Base-by-base conservation (phyloP, 2,329 filamentous ascomycete genomes). In the Lomentospora prolificans region DNA sequence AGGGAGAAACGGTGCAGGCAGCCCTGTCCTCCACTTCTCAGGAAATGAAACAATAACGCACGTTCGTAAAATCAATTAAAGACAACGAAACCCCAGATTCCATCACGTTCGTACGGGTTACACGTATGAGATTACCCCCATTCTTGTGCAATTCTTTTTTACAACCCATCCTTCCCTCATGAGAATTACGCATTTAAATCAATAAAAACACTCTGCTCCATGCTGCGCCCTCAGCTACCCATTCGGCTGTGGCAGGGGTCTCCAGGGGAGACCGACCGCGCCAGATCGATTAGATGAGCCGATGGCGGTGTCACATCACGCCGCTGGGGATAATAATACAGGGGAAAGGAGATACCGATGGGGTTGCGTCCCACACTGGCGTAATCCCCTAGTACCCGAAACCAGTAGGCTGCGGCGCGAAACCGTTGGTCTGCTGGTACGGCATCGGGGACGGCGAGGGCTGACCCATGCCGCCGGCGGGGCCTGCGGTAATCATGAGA, bases 401-500 rank as follows among this genome's bases (percentile, higher is more conserved):
- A 58, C 88, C 90, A 61, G 92, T 97, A 54, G 88, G 81, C 75
- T 96, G 91, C 57, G 91, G 87, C 58, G 87, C 85, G 65, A 96
- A 89, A 57, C 92, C 92, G 67, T 96, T 97, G 22, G 89, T 78
- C 66, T 94, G 89, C 51, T 80, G 81, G 55, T 70, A 95, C 3
- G 86, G 83, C 53, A 81, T 80, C 7, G 87, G 86, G 56, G 84
- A 82, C 8, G 87, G 85, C 56, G 84, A 82, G 58, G 80, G 70
- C 48, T 68, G 69, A 56, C 65, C 70, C 57, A 64, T 65, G 61
- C 76, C 70, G 66, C 77, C 76, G n/a, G 54, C 39, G 24, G 92
- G 89, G 8, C 91, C 94, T 65, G 95, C 90, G 36, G 94, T 99
- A 63, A 99, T 87, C 91, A 99, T 95, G 54, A 99, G 81, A 55